Base-by-base conservation (phyloP, 1,284 basidiomycete species). In the Sparassis latifolia region DNA sequence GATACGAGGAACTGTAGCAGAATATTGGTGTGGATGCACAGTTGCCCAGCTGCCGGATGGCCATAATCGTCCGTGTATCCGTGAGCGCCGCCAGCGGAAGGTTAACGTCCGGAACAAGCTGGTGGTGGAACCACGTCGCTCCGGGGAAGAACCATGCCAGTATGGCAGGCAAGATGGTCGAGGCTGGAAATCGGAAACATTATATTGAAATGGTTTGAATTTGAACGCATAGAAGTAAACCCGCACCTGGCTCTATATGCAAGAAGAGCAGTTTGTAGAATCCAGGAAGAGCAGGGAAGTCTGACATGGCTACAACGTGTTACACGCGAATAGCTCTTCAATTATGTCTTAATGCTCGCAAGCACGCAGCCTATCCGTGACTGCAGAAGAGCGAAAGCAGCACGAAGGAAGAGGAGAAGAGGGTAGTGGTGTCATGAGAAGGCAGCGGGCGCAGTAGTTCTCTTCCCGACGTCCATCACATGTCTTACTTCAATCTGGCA, bases 41-140 rank as follows among this genome's bases (percentile, higher is more conserved):
- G 58, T 86, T 89, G 31, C 75, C 80, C 5, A 89, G 70, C 61
- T 90, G 87, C 76, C 79, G 81, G 49, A 89, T 74, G 12, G 78
- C 80, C 78, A 87, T 86, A n/a, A 69, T 68, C 3, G 80, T 77
- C 20, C 81, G 71, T 30, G 71, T 58, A 50, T 86, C 79, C 49
- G 80, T 56, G 5, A 66, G 52, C 10, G 52, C 56, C 4, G 56
- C 30, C 38, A 67, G 52, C 9, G 72, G 65, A 9, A 73, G 63
- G 5, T 59, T 54, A 4, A 60, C 51, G 9, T 69, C 70, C 2
- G 86, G 86, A 47, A 88, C 75, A 52, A 89, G 77, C 58, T 85
- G 74, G 59, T 82, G 73, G 62, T 84, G 79, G 59, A 88, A 89
- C 86, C 86, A 88, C 30, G 70, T 66, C 20, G 83, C 72, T 27